Percentiles rank a stretch among this genome's conserved stretches.
Conservation (phyloP, 257 asterid genomes). For the Solanum etuberosum region DNA sequence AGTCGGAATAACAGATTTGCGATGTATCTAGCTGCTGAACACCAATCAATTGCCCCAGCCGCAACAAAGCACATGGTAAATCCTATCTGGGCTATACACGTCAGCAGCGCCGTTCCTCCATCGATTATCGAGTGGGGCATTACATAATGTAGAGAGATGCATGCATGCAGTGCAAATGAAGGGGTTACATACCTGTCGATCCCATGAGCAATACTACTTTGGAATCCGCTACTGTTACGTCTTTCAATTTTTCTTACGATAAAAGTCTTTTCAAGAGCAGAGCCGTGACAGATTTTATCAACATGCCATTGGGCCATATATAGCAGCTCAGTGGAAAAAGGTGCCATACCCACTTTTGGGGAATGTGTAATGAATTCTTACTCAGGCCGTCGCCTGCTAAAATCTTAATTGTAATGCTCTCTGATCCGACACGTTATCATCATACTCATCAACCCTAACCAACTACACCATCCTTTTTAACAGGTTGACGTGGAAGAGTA, state of each 20-base stretch:
- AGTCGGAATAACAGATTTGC: no score
- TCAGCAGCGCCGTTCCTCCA: no score
- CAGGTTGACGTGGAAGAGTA: no score
- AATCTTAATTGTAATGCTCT: neutral
- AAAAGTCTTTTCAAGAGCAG: neutral
- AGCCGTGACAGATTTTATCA: neutral
- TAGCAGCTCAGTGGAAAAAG: neutral
- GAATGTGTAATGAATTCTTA: neutral
- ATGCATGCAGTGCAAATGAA: no score
- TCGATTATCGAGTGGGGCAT: no score
- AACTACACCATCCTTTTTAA: neutral
- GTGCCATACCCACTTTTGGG: neutral
- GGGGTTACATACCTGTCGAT: neutral
- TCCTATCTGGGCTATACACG: no score
- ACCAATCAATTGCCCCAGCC: no score
- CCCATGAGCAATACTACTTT: neutral
- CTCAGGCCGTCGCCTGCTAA: neutral
- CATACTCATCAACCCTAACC: neutral
- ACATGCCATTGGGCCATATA: neutral
- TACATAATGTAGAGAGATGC: no score
- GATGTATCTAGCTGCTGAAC: no score
- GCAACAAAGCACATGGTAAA: no score
- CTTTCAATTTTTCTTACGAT: neutral
- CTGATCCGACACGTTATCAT: neutral
- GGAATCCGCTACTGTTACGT: neutral